phyloP scores from a whole-genome alignment of 768 basidiomycete genomes.

The Auricularia sp. region DNA sequence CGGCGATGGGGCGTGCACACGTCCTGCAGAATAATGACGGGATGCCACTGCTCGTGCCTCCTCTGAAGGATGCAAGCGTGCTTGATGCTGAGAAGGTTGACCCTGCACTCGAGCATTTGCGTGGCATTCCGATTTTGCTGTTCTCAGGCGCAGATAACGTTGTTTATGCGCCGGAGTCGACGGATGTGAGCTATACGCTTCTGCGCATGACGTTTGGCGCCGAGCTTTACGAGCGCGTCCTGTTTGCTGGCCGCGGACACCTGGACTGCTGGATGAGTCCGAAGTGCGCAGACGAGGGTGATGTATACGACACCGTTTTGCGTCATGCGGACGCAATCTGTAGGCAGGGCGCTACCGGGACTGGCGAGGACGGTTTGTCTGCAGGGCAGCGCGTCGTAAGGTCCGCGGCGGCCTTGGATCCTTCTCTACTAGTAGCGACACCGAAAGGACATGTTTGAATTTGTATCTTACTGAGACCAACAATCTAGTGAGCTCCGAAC shows the following conservation, averaged over 20 bases:
- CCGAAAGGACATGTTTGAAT: too few species aligned
- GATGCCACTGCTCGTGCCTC: background rate
- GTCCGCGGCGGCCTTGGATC: too few species aligned
- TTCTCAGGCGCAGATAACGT: background rate
- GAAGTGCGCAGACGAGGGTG: background rate
- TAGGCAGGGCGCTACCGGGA: background rate
- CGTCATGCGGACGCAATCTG: background rate
- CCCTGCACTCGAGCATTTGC: background rate
- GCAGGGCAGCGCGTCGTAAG: too few species aligned
- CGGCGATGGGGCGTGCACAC: slow-evolving; percentile 1
- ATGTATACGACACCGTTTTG: background rate
- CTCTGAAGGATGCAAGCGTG: background rate
- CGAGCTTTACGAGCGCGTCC: background rate
- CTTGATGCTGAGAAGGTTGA: background rate
- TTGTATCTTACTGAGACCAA: too few species aligned
- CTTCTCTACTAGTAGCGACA: too few species aligned
- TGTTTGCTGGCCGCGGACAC: background rate
- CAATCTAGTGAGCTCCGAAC: too few species aligned
- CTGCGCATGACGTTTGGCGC: background rate
- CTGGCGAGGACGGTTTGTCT: background rate
- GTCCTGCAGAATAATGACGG: background rate
- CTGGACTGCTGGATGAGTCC: background rate
- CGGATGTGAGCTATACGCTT: background rate
- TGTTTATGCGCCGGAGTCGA: background rate
- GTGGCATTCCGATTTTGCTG: slow-evolving; percentile 1